Base-by-base conservation (phyloP, 2,329 filamentous ascomycete genomes). In the Chalaropsis ovoidea region DNA sequence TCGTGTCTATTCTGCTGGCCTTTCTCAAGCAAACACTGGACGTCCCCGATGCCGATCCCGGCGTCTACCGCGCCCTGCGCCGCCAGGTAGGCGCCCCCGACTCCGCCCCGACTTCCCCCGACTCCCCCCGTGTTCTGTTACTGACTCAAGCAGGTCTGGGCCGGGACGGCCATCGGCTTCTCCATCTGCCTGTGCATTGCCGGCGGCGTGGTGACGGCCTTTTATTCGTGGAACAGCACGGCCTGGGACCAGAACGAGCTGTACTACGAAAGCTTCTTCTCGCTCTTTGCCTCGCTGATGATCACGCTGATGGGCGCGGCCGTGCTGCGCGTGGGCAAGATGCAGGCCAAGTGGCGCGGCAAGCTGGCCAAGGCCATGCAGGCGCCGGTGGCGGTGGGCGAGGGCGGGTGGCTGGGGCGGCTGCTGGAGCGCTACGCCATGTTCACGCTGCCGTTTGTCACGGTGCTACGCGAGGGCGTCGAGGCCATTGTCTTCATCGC, bases 401-500 rank as follows among this genome's bases (percentile, higher is more conserved):
- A 73, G 49, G 77, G 80, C 17, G 77, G 81, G 15, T 77, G 77
- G 71, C 62, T 91, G 68, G 87, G 87, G 75, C 76, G 77, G 65
- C 88, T 83, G 76, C 75, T 80, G 22, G 86, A 92, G 74, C 90
- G 88, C 74, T 94, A 95, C 72, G 84, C 86, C 72, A 90, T 95
- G 87, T 94, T 95, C 73, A 75, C 89, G 58, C 78, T 95, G 65
- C 91, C 91, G 0, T 95, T 95, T 75, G 81, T 95, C 72, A 95
- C 90, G 0, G 87, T 94, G n/a, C 77, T 95, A 15, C 81, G 91
- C 43, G 90, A 95, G 74, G 91, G 90, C 2, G 82, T 95, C 39
- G 91, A 96, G 74, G 89, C 88, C 0, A 86, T 95, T 43, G 82
- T 95, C 27, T 95, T 95, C 56, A 85, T 95, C 64, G 89, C 89